phyloP scores from a whole-genome alignment of 2,329 filamentous ascomycete species.

The Aureobasidium subglaciale region DNA sequence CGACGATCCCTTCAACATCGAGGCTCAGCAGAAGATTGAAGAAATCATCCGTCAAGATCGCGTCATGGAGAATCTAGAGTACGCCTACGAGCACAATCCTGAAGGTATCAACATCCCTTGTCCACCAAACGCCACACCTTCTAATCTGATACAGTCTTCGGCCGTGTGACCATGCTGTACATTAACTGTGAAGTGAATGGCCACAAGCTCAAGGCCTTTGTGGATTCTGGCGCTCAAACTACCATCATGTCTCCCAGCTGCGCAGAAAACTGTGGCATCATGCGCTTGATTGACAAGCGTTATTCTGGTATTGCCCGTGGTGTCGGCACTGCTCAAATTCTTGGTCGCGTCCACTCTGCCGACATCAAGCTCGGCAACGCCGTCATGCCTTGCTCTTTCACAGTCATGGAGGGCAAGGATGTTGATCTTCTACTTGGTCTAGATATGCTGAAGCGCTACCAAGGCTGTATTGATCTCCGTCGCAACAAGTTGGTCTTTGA shows the following conservation, averaged over 20 bases:
- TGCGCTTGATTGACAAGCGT: constrained; percentile 86
- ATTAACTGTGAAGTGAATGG: constrained; percentile 93
- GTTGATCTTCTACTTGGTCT: constrained; percentile 89
- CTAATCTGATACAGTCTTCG: constrained; percentile 63
- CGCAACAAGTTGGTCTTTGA: constrained; percentile 83
- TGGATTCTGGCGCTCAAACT: constrained; percentile 94
- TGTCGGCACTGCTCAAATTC: constrained; percentile 88
- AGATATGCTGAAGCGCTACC: constrained; percentile 95
- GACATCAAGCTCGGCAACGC: constrained; percentile 87
- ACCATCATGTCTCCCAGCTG: constrained; percentile 98
- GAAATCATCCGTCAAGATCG: constrained; percentile 94
- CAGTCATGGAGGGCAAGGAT: constrained; percentile 97
- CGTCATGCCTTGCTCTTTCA: constrained; percentile 89
- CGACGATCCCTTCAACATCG: constrained; percentile 87
- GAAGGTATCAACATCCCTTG: constrained; percentile 57
- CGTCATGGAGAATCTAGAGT: constrained; percentile 91
- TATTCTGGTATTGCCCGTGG: constrained; percentile 89
- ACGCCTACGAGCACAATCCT: constrained; percentile 93
- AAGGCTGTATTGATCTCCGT: constrained; percentile 82
- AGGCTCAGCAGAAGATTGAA: constrained; percentile 85
- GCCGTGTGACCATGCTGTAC: constrained; percentile 91
- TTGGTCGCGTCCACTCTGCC: constrained; percentile 90
- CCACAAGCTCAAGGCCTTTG: constrained; percentile 85
- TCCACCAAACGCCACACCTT: background rate
- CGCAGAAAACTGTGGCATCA: constrained; percentile 87